Evolutionary conservation across 2,329 filamentous ascomycete genomes (phyloP), one percentile per base, ranked within the genome.

Genomic region (Alternaria consortialis): DNA sequence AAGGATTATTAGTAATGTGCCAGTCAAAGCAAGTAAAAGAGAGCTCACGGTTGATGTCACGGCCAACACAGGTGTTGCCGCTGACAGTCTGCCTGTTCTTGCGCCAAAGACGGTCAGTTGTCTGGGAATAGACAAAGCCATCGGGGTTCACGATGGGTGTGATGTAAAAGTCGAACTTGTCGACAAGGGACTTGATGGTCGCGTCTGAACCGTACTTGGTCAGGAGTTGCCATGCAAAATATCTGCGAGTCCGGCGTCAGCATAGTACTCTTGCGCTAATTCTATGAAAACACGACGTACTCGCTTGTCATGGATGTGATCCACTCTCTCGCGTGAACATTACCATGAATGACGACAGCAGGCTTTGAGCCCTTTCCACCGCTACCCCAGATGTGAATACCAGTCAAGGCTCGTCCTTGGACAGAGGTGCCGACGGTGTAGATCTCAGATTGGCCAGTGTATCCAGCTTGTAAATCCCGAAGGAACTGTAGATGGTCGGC

Each of bases 51-150:
- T 79, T 79, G 66, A 76, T 77, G 58, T 79, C 77, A 13, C 73
- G 71, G 39, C 77, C 77, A 43, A 77, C 64, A 55, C 77, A 79
- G 37, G 66, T 66, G 62, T 63, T 74, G 20, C 70, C 65, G 52
- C 67, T 71, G 12, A 74, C 69, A 13, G 70, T 73, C 57, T 78
- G 75, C 34, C 77, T 72, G 66, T 79, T 79, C 69, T 79, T 79
- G 60, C 77, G 74, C 77, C 77, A 79, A 36, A 79, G 70, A 56
- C 77, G 76, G 56, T 79, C 75, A n/a, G 63, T 77, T 8, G 76
- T 79, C 43, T 79, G 77, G 11, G 70, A 63, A 68, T 79, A 79
- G 44, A 75, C 71, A 58, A 79, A 79, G n/a, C 77, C 75, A 58
- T 67, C 64, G 13, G 64, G 64, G 54, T 71, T 68, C 37, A 64